Conservation (phyloP, 805 yeast genomes). For the Huiozyma sinensis region DNA sequence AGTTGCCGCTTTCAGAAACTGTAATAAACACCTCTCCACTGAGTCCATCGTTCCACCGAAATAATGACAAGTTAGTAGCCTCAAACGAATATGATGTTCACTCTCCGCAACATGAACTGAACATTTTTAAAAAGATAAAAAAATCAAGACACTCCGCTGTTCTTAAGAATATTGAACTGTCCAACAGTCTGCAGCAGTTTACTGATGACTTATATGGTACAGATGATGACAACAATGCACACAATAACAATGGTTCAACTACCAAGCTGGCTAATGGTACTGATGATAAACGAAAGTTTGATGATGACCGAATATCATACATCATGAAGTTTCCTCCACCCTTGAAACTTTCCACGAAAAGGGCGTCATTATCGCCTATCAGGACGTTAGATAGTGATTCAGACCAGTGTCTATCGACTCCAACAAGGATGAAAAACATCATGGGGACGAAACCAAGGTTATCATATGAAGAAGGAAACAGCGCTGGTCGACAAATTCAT, state of each 20-base stretch:
- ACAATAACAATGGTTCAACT: neutral
- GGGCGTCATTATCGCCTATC: constrained; percentile 7
- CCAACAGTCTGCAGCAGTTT: constrained; percentile 26
- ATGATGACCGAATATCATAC: constrained; percentile 6
- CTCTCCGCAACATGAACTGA: constrained; percentile 9
- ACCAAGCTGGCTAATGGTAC: too few relatives aligned
- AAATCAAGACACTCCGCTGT: constrained; percentile 21
- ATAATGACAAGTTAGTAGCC: neutral
- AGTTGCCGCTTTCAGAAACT: constrained; percentile 13
- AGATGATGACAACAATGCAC: constrained; percentile 2
- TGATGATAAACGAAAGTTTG: neutral
- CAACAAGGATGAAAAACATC: constrained; percentile 13
- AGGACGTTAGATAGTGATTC: constrained; percentile 1
- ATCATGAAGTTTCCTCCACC: constrained; percentile 5
- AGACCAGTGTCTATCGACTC: constrained; percentile 11
- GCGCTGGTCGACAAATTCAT: neutral
- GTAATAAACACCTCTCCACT: constrained; percentile 15
- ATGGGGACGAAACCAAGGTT: constrained; percentile 6
- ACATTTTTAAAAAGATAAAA: constrained; percentile 18
- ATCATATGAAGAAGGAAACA: neutral
- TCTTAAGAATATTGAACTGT: constrained; percentile 22
- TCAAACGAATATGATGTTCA: neutral
- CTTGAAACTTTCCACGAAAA: neutral
- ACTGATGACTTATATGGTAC: constrained; percentile 29
- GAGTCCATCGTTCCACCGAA: constrained; percentile 2